Base-by-base conservation (phyloP, 257 asterid genomes). In the Ligustrum vulgare region DNA sequence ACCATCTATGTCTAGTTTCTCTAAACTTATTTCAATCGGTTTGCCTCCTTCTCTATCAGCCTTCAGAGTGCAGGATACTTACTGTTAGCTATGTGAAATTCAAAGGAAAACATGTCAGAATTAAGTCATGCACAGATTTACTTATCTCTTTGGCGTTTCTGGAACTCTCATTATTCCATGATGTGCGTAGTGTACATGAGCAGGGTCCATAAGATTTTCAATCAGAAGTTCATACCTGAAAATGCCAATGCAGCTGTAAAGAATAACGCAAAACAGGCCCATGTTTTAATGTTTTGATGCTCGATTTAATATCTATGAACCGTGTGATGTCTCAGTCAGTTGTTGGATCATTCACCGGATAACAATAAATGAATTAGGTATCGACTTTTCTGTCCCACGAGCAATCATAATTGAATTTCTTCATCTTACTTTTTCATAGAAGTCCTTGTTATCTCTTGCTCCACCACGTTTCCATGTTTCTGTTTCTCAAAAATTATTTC, bases 161-260 rank as follows among this genome's bases (percentile, higher is more conserved):
- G 83, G 89, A 5, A 56, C 69, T 56, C 81, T 83, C 96, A 88
- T 83, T 71, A 94, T 87, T 78, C 98, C 94, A 62, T 91, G 84
- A 85, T 94, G 99, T 34, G 99, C 98, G 56, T 94, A 94, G 28
- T 91, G 93, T 76, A 91, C 94, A 80, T 94, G 99, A 76, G 99
- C 87, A 72, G 98, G 99, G 83, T 94, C 99, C 99, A 94, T 94
- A 70, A 94, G 91, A 82, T 94, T 94, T 87, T 94, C 98, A 58
- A 76, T 87, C 80, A 94, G 88, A 78, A 90, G 58, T 80, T 92
- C 98, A 67, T 94, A 94, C 88, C 98, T 92, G 89, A 71, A 81
- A 76, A 78, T 3, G 36, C 63, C 47, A 66, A 72, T 56, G 58
- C 10, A 18, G 25, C 41, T 23, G 65, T 71, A 66, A 78, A 43